These are phyloP conservation scores for Ogataea methylovora DNA, from an alignment of 805 yeast genomes.

Conservation along the genomic window DNA sequence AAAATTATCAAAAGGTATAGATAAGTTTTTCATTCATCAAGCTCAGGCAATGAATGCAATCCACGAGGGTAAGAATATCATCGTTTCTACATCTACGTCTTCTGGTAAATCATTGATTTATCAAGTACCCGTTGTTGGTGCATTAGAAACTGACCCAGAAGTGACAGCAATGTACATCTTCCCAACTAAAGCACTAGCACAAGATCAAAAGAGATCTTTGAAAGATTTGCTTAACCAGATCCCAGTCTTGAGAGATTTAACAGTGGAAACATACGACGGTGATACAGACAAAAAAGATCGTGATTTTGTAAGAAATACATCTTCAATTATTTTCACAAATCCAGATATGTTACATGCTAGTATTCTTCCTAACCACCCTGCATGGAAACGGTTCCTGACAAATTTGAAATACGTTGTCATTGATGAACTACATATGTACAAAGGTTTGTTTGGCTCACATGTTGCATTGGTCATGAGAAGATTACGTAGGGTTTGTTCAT, in stretches of 20 bases:
- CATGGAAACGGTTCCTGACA: constrained; percentile 65
- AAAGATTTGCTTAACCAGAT: constrained; percentile 46
- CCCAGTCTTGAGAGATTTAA: constrained; percentile 34
- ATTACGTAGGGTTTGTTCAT: constrained; percentile 54
- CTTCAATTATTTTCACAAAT: constrained; percentile 83
- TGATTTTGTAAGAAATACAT: constrained; percentile 44
- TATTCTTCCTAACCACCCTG: constrained; percentile 67
- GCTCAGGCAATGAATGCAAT: constrained; percentile 63
- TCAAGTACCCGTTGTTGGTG: constrained; percentile 72
- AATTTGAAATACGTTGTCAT: constrained; percentile 69
- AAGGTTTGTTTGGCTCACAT: constrained; percentile 88
- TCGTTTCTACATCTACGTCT: constrained; percentile 91
- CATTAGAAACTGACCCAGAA: constrained; percentile 31
- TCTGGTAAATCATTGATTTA: constrained; percentile 93
- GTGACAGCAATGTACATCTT: constrained; percentile 79
- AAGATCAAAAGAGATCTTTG: constrained; percentile 87
- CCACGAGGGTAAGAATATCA: constrained; percentile 53
- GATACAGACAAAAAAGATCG: constrained; percentile 68
- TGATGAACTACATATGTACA: constrained; percentile 82
- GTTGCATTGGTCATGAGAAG: constrained; percentile 82
- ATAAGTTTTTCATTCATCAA: constrained; percentile 72
- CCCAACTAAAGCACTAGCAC: constrained; percentile 97
- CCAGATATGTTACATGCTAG: constrained; percentile 92
- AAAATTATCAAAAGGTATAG: constrained; percentile 36
- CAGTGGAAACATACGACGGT: constrained; percentile 86